Percentiles rank a stretch among this genome's conserved stretches.
Conservation (phyloP, 73 alveolate genomes). For the Paramecium octaurelia region DNA sequence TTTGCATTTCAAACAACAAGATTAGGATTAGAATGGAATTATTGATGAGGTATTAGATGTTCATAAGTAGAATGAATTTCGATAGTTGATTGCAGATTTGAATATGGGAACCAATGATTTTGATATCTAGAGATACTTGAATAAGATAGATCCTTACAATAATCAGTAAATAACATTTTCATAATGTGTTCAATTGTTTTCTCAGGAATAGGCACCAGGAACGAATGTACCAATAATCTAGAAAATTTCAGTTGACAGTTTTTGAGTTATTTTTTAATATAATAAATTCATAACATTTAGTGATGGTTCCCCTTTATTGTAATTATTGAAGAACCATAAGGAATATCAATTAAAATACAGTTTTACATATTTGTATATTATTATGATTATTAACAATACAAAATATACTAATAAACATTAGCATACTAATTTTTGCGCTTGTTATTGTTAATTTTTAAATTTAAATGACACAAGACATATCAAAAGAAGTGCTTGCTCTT, state of each 20-base stretch:
- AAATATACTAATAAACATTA: background rate
- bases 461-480: background rate
- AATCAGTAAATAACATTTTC: slow-evolving; percentile 94
- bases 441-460: background rate
- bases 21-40: slow-evolving; percentile 89
- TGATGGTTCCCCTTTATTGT: background rate
- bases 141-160: slow-evolving; percentile 93
- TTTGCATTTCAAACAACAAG: slow-evolving; percentile 80
- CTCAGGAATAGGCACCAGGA: slow-evolving; percentile 64
- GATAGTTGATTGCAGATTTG: slow-evolving; percentile 80
- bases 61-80: slow-evolving; percentile 71
- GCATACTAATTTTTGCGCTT: background rate
- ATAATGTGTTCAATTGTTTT: slow-evolving; percentile 94
- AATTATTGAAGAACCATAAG: no score
- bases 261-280: background rate
- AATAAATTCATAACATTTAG: background rate
- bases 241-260: background rate
- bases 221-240: background rate
- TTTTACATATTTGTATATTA: background rate
- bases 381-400: background rate
- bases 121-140: slow-evolving; percentile 84
- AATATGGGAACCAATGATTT: slow-evolving; percentile 77
- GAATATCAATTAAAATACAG: background rate
- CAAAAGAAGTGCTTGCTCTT: background rate
- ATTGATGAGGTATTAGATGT: slow-evolving; percentile 78